Evolutionary conservation across 208 protist genomes (phyloP).

Genomic region (Zelonia costaricensis): DNA sequence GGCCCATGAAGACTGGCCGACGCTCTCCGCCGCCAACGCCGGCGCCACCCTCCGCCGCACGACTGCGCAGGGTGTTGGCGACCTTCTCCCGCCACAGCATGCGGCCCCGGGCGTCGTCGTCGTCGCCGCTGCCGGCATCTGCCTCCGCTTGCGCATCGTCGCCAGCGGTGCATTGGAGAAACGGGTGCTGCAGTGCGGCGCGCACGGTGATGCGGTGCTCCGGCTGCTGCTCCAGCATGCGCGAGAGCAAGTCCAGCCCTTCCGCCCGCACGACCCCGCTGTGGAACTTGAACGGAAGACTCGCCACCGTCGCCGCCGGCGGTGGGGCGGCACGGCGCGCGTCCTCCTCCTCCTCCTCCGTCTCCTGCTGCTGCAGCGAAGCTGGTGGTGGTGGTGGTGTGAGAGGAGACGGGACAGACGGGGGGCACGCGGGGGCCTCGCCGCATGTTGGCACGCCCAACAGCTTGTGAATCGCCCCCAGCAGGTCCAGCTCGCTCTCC

Average conservation of each 20-base stretch:
- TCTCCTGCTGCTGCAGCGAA: not conserved
- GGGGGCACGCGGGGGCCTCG: not conserved
- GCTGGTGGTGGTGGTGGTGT: not conserved
- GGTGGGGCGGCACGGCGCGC: not conserved
- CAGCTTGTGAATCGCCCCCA: slow-evolving; percentile 83
- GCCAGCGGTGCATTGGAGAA: slow-evolving; percentile 35
- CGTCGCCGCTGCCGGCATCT: not conserved
- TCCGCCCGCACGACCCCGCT: slow-evolving; percentile 42
- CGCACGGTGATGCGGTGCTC: slow-evolving; percentile 53
- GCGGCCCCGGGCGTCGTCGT: slow-evolving; percentile 38
- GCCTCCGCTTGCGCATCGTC: not conserved
- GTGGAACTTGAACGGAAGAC: slow-evolving; percentile 69
- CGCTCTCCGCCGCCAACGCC: slow-evolving; percentile 4
- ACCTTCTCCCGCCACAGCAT: slow-evolving; percentile 56
- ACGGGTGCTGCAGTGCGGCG: slow-evolving; percentile 70
- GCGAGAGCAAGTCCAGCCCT: slow-evolving; percentile 67
- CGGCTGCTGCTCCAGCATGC: slow-evolving; percentile 63
- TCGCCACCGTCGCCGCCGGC: slow-evolving; percentile 21
- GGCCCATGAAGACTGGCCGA: slow-evolving; percentile 26
- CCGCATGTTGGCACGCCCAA: slow-evolving; percentile 34
- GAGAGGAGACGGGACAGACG: not conserved
- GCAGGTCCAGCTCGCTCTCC: slow-evolving; percentile 68
- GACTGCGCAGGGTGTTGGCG: no score
- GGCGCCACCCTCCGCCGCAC: slow-evolving; percentile 19
- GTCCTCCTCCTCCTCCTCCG: not conserved